Conservation (phyloP, 164 flowering plant genomes). For the Akebia trifoliata region DNA sequence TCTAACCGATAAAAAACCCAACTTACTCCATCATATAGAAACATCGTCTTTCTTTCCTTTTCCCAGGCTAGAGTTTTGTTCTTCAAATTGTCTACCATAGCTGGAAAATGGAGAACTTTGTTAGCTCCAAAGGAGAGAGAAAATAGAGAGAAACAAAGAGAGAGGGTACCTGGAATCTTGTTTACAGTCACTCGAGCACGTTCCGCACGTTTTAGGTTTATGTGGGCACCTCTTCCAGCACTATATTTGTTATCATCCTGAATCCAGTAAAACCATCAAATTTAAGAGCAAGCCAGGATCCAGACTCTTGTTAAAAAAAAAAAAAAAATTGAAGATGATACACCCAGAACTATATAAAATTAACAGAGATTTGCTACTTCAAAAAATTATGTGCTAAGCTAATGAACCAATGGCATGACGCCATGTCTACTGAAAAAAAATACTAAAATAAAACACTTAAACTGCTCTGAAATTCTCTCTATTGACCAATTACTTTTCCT, state of each 20-base stretch:
- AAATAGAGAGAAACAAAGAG: no score
- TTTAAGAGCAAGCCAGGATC: not conserved
- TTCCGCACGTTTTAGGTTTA: constrained; percentile 86
- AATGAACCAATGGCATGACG: no score
- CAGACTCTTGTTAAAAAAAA: not conserved
- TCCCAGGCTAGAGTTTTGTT: constrained; percentile 77
- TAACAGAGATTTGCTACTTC: no score
- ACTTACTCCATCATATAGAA: constrained; percentile 88
- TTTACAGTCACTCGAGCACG: constrained; percentile 66
- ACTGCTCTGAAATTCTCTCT: no score
- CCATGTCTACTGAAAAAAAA: no score
- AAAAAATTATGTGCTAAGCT: no score
- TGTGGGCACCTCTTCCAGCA: constrained; percentile 88
- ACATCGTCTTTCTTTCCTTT: constrained; percentile 45
- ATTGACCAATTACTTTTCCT: no score
- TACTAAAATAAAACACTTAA: no score
- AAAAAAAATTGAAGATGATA: not conserved
- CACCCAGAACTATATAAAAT: not conserved
- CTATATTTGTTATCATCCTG: constrained; percentile 79
- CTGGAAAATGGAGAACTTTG: constrained; percentile 36
- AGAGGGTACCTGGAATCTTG: constrained; percentile 78
- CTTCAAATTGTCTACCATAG: constrained; percentile 72
- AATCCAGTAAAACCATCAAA: constrained; percentile 11
- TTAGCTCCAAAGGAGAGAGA: constrained; percentile 24
- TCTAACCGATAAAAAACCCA: not conserved